Evolutionary conservation across 164 flowering plant genomes (phyloP), one percentile per base, ranked within the genome.

Genomic region (Vitis riparia): DNA sequence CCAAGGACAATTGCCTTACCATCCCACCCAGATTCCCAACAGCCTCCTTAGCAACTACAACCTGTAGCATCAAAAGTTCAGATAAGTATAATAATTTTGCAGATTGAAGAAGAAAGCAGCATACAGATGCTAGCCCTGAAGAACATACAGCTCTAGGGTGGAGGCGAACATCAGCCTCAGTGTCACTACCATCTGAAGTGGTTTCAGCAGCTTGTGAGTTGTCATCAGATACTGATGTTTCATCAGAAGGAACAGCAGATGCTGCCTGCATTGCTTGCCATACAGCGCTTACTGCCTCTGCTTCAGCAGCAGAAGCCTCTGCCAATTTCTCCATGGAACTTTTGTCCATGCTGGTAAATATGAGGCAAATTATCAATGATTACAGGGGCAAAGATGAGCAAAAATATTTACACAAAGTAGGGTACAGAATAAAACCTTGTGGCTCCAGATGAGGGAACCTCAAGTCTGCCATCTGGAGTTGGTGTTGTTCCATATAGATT

Each of bases 251-350:
- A 62, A 70, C 62, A 15, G 83, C 68, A 67, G 93, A 87, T 74
- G 90, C 83, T 66, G 89, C 86, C 82, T 87, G 92, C 50, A 83
- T 90, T 79, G 97, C 97, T 80, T 89, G 89, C 97, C 97, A 93
- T 67, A 88, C 95, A 73, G 97, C 91, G 80, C 74, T 83, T 57
- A 88, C 95, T 68, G 92, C 98, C 77, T 92, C 97, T 59, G 98
- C 98, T 87, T 96, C 99, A 67, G 99, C 99, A 74, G 98, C 87
- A 68, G 98, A 96, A 55, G 91, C 91, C 77, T 89, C 89, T 66
- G 87, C 91, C 61, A 93, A 81, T 79, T 87, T 91, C 67, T 96
- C 94, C 83, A 90, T 78, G 11, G 97, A 90, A 59, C 84, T 87
- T 72, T 75, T 79, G 81, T 90, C 93, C 83, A 83, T 76, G 77